These are phyloP conservation scores for Curvularia lunata DNA, from an alignment of 2,329 filamentous ascomycete species.

Conservation along the genomic window DNA sequence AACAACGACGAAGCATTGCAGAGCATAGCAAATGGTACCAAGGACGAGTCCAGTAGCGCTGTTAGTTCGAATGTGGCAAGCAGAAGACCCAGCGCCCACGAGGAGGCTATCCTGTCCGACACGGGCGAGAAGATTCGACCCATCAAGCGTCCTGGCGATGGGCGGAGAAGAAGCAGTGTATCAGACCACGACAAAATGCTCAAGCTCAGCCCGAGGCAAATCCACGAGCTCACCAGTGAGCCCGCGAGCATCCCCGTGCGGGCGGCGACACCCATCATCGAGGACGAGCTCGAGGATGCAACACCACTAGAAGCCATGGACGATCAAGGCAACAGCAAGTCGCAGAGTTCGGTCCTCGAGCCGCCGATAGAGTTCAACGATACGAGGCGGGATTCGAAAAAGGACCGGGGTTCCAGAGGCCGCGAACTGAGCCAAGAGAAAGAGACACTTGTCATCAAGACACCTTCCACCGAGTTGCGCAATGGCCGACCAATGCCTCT, in stretches of 20 bases:
- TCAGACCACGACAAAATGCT: conserved; percentile 52
- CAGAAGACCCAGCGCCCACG: conserved; percentile 31
- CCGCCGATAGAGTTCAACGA: conserved; percentile 24
- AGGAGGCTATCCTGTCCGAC: conserved; percentile 44
- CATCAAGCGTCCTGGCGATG: conserved; percentile 47
- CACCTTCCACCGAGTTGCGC: conserved; percentile 31
- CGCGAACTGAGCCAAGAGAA: conserved; percentile 30
- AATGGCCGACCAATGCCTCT: conserved; percentile 40
- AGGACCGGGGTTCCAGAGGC: conserved; percentile 8
- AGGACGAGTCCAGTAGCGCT: conserved; percentile 17
- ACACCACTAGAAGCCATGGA: conserved; percentile 26
- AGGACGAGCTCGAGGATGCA: conserved; percentile 40
- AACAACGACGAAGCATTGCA: conserved; percentile 16
- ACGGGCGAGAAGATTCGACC: conserved; percentile 40
- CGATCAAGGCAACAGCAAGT: conserved; percentile 22
- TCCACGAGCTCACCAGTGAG: conserved; percentile 62
- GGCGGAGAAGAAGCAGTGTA: conserved; percentile 44
- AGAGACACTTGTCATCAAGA: conserved; percentile 42
- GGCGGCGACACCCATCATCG: conserved; percentile 48
- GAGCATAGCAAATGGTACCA: conserved; percentile 17
- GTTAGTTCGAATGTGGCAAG: conserved; percentile 26
- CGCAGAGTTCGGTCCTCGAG: conserved; percentile 33
- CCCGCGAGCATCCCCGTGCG: conserved; percentile 61
- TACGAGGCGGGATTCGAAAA: conserved; percentile 3
- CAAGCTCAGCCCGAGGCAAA: conserved; percentile 62